Percentiles rank a stretch among this genome's conserved stretches.
Evolutionary conservation across 2,329 filamentous ascomycete species (phyloP).

Genomic region (Drechslera avenae): DNA sequence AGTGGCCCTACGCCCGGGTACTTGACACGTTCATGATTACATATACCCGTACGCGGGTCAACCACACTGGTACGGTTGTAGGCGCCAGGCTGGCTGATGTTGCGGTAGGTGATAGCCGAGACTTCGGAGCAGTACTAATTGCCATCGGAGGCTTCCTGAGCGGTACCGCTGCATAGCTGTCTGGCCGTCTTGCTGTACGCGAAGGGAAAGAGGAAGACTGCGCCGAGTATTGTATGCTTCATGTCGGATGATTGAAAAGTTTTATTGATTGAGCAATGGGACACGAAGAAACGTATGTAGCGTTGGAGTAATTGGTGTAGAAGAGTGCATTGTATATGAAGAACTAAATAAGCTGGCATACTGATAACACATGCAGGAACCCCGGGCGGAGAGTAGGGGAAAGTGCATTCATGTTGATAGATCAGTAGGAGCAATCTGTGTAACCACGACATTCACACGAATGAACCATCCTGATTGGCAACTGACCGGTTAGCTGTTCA

Average conservation of each 20-base stretch:
- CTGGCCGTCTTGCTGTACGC: constrained; percentile 33
- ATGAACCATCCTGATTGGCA: too few species aligned
- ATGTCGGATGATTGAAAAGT: constrained; percentile 24
- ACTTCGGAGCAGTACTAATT: constrained; percentile 73
- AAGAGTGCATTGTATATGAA: constrained; percentile 1
- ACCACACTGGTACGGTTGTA: constrained; percentile 71
- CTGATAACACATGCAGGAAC: background rate
- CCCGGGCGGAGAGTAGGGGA: background rate
- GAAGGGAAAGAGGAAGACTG: constrained; percentile 15
- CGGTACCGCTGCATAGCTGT: constrained; percentile 43
- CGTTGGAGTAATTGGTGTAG: background rate
- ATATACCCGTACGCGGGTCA: constrained; percentile 60
- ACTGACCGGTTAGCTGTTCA: too few species aligned
- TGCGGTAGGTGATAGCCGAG: constrained; percentile 69
- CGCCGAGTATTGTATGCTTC: constrained; percentile 22
- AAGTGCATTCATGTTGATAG: background rate
- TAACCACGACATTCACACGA: background rate
- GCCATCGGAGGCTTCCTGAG: constrained; percentile 49
- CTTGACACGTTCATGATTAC: constrained; percentile 56
- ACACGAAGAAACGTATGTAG: background rate
- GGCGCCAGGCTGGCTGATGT: constrained; percentile 63
- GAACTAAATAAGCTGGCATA: background rate
- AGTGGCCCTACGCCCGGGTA: constrained; percentile 67
- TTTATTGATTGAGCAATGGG: constrained; percentile 11
- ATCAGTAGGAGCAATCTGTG: background rate